Evolutionary conservation across 805 yeast genomes (phyloP).

Genomic region (Babjeviella inositovora): DNA sequence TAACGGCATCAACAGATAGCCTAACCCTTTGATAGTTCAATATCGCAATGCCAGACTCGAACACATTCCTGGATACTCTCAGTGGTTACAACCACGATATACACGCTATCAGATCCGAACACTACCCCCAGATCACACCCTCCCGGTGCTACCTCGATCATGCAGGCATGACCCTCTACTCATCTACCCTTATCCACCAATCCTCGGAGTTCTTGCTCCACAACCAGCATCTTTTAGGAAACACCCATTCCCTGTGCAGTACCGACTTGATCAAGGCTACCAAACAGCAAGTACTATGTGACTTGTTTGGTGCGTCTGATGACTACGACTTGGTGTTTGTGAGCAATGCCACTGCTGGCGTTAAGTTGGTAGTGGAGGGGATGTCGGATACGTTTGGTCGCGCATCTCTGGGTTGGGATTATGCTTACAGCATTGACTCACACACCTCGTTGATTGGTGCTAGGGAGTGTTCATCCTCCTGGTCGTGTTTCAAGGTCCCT

Average conservation of each 20-base stretch:
- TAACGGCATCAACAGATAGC: too few relatives aligned
- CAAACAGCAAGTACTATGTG: conserved; percentile 10
- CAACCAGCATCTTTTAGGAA: conserved; percentile 10
- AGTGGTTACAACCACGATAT: too few relatives aligned
- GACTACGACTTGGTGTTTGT: conserved; percentile 20
- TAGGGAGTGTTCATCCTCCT: conserved; percentile 8
- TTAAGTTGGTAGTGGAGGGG: conserved; percentile 14
- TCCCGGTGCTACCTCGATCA: conserved; percentile 24
- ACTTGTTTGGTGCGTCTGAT: conserved; percentile 15
- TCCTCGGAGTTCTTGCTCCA: conserved; percentile 8
- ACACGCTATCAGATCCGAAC: too few relatives aligned
- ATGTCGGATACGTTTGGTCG: conserved; percentile 7
- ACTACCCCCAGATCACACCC: too few relatives aligned
- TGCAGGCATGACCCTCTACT: conserved; percentile 22
- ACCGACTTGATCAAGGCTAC: conserved; percentile 8
- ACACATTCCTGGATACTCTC: too few relatives aligned
- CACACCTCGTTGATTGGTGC: conserved; percentile 27
- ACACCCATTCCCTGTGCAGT: conserved; percentile 23
- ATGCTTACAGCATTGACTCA: conserved; percentile 12
- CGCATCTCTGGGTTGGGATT: conserved; percentile 6
- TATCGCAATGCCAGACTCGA: too few relatives aligned
- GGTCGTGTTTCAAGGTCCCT: too few relatives aligned
- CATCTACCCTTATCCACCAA: conserved; percentile 9
- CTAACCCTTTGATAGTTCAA: too few relatives aligned
- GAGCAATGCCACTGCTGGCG: conserved; percentile 19